phyloP scores from a whole-genome alignment of 169 alveolate genomes.

The Plasmodium fragile region DNA sequence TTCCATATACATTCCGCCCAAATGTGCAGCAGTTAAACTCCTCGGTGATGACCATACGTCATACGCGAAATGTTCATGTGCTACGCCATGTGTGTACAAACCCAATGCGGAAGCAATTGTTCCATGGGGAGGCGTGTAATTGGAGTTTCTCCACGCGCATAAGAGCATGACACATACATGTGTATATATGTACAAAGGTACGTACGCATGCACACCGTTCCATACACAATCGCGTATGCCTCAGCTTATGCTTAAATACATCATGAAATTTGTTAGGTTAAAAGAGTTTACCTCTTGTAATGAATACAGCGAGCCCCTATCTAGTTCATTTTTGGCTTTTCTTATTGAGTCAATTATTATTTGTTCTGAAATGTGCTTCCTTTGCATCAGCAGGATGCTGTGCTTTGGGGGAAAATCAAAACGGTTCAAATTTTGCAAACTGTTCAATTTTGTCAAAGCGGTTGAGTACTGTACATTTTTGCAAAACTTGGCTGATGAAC shows the following conservation, averaged over 20 bases:
- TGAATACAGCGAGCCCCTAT: slow-evolving; percentile 68
- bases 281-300: slow-evolving; percentile 46
- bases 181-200: not conserved
- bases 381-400: not conserved
- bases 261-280: not conserved
- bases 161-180: not conserved
- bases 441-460: not conserved
- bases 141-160: not conserved
- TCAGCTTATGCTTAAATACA: not conserved
- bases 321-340: slow-evolving; percentile 63
- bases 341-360: slow-evolving; percentile 37
- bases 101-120: not conserved
- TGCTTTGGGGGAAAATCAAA: not conserved
- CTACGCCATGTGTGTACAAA: not conserved
- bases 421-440: slow-evolving; percentile 5
- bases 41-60: not conserved
- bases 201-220: not conserved
- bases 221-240: not conserved
- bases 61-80: not conserved
- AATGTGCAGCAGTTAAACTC: not conserved
- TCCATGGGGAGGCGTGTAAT: not conserved
- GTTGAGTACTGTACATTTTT: slow-evolving; percentile 12
- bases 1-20: not conserved
- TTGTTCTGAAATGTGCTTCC: slow-evolving; percentile 47
- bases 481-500: slow-evolving; percentile 27